Base-by-base conservation (phyloP, 2,329 filamentous ascomycete species). In the Endothia cerciana region DNA sequence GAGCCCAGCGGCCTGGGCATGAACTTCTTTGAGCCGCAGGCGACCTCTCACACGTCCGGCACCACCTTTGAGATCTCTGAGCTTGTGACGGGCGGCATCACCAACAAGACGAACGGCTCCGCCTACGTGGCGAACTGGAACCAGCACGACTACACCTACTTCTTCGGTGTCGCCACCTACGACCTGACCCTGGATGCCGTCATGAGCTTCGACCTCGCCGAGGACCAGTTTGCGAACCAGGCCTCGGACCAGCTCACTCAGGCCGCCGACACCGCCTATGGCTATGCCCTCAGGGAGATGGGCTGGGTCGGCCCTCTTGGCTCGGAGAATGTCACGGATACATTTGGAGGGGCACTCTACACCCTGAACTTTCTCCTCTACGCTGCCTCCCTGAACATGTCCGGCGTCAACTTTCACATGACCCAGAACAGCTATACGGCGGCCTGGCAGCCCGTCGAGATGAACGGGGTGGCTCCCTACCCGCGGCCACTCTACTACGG, bases 111-210 rank as follows among this genome's bases (percentile, higher is more conserved):
- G 68, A 72, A 82, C 65, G 71, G 66, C 47, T 62, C 58, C 2
- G 38, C 78, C 55, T 68, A 68, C 33, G 55, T 68, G 30, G n/a
- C 63, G 19, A 75, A 74, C 36, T 84, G 81, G 82, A 84, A 84
- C 68, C 82, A 84, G 73, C 82, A 85, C 72, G 80, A 84, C 71
- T 85, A 84, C 73, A 83, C 80, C 71, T 83, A 83, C 70, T 84
- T 82, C 71, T 78, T 84, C 66, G 80, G 78, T 40, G 80, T 84
- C 4, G 81, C 82, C 6, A 72, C 71, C 1, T 78, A 77, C 62
- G 72, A 76, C 1, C 71, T 85, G 49, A 83, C 80, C 0, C 75
- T 83, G 7, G 72, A 79, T 67, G 73, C 76, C 43, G 77, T 84
- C 51, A 79, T 81, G 77, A 73, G 79, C 60, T 75, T 84, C 47